Base-by-base conservation (phyloP, 305 asterid species). In the Rubia peregrina region DNA sequence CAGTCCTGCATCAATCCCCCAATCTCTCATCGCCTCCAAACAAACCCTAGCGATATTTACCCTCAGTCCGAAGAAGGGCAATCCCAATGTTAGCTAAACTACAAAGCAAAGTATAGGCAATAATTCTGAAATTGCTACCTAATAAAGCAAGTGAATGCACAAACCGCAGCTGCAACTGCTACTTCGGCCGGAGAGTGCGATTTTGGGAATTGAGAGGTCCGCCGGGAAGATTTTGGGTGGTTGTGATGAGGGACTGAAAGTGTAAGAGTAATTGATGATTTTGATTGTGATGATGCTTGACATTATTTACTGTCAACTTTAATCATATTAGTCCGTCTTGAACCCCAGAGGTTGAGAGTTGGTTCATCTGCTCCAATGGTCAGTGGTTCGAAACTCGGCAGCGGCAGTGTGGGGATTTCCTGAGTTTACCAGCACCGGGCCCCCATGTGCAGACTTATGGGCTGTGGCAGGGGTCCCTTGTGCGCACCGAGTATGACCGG, bases 1-100 rank as follows among this genome's bases (percentile, higher is more conserved):
- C 38, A 7, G 3, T 80, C 68, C 76, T 66, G 40, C 73, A 75
- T 59, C 69, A 71, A 65, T 49, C 68, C 57, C 49, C 67, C 44
- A 63, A 26, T 24, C 49, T 56, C 51, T 12, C 40, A 17, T 10
- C 24, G 11, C 69, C 38, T 57, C 33, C 26, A 21, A 10, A 57
- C 26, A 55, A 66, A 74, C 53, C 65, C 69, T 60, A 16, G 19
- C n/a, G 38, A 41, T 48, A 61, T 41, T 55, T 7, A 12, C 19
- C 59, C 49, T 43, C 33, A 59, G 53, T 41, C 36, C 59, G 49
- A 67, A 62, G 68, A 44, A 41, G n/a, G 65, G 57, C 17, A 67
- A 33, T 51, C 61, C 19, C 67, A 5, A 26, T 30, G 42, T 17
- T 21, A 33, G 46, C 24, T 43, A 57, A 57, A 21, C 62, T 21